Percentiles rank a stretch among this genome's conserved stretches.
Evolutionary conservation across 2,329 filamentous ascomycete species (phyloP).

Genomic region (Fusarium penzigii): DNA sequence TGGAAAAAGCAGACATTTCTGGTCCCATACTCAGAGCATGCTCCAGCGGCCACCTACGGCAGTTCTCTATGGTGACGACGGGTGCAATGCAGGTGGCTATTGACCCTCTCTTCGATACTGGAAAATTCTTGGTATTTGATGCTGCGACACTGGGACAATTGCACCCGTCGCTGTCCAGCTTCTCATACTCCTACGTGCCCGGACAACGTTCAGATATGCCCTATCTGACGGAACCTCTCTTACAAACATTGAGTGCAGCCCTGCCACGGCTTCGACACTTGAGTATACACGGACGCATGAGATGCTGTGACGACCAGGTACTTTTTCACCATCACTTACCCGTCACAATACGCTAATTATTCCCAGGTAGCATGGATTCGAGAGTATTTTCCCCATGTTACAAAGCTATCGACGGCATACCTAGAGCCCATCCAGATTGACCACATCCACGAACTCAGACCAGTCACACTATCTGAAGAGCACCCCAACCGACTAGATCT

Average conservation of each 20-base stretch:
- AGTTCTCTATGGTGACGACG: neutral
- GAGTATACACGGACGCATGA: neutral
- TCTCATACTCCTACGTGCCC: neutral
- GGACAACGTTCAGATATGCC: neutral
- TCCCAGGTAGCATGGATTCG: neutral
- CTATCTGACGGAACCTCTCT: neutral
- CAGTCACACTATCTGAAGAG: neutral
- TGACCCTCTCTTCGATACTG: neutral
- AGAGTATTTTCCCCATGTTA: neutral
- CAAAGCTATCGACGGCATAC: neutral
- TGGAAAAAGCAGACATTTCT: neutral
- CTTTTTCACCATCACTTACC: neutral
- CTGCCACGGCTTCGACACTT: neutral
- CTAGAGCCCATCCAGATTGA: neutral
- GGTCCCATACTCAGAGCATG: neutral
- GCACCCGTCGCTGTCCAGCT: neutral
- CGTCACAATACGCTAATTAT: neutral
- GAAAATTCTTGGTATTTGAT: neutral
- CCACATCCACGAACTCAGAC: neutral
- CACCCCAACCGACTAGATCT: neutral
- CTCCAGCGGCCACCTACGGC: neutral
- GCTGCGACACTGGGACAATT: neutral
- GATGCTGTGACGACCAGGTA: neutral
- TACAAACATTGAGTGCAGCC: neutral
- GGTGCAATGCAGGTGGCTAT: neutral